A percentile compares a stretch with the other conserved stretches of the same genome.
Conservation (phyloP, 805 yeast species). For the Sugiyamaella marilandica region DNA sequence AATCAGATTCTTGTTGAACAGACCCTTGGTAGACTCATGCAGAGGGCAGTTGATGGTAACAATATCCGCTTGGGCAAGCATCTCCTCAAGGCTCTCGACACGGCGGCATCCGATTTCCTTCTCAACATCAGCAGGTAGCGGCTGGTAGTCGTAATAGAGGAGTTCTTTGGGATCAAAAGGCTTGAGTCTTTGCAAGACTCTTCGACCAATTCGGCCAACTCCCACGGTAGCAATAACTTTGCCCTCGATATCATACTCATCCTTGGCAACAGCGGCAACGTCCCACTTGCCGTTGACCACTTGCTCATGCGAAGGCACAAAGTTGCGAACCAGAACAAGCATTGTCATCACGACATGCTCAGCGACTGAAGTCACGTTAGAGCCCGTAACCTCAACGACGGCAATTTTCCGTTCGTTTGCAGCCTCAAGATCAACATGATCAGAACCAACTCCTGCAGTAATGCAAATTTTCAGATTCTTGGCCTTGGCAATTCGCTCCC, state of each 20-base stretch:
- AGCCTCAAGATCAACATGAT: slow-evolving; percentile 69
- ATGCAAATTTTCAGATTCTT: slow-evolving; percentile 61
- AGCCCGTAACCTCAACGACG: slow-evolving; percentile 78
- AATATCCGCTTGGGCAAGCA: slow-evolving; percentile 63
- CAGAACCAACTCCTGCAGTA: slow-evolving; percentile 85
- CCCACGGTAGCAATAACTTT: slow-evolving; percentile 78
- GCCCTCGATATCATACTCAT: slow-evolving; percentile 68
- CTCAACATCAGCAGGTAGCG: slow-evolving; percentile 55
- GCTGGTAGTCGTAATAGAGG: slow-evolving; percentile 71
- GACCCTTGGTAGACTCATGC: slow-evolving; percentile 62
- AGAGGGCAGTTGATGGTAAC: slow-evolving; percentile 76
- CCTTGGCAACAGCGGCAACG: slow-evolving; percentile 70
- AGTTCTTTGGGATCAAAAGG: slow-evolving; percentile 73
- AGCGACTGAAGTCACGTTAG: slow-evolving; percentile 75
- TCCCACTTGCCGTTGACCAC: slow-evolving; percentile 63
- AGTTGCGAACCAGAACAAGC: slow-evolving; percentile 65
- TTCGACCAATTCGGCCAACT: slow-evolving; percentile 75
- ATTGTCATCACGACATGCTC: slow-evolving; percentile 77
- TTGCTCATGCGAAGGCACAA: slow-evolving; percentile 72
- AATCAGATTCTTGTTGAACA: slow-evolving; percentile 56
- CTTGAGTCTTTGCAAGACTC: slow-evolving; percentile 64
- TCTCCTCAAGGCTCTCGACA: slow-evolving; percentile 55
- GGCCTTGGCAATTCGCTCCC: slow-evolving; percentile 62
- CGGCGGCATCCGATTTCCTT: slow-evolving; percentile 55
- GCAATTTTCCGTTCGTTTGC: slow-evolving; percentile 59